Conservation (phyloP, 2,329 filamentous ascomycete species). For the Zasmidium angulare region DNA sequence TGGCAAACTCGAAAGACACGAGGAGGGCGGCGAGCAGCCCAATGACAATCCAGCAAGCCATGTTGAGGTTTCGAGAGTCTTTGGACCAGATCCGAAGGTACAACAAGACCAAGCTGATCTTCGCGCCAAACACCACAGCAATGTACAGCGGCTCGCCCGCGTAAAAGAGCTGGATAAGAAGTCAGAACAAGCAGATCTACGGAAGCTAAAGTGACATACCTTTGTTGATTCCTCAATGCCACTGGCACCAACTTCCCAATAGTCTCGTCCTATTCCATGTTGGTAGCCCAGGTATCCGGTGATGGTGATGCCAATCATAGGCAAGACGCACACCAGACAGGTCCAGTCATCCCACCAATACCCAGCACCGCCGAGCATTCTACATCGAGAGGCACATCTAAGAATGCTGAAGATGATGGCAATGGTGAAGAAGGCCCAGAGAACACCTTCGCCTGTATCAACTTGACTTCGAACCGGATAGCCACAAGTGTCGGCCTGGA, state of each 20-base stretch:
- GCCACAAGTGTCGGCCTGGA: constrained; percentile 8
- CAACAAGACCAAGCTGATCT: constrained; percentile 9
- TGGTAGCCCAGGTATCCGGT: constrained; percentile 1
- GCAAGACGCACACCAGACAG: not conserved
- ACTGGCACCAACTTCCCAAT: constrained; percentile 7
- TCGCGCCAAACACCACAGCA: constrained; percentile 5
- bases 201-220: not conserved
- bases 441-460: not conserved
- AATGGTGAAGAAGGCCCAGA: constrained; percentile 9
- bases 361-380: constrained; percentile 7
- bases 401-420: constrained; percentile 5
- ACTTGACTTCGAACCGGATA: constrained; percentile 1
- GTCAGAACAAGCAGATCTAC: not conserved
- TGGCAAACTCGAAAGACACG: not conserved
- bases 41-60: constrained; percentile 1
- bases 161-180: constrained; percentile 6
- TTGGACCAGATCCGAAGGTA: constrained; percentile 12
- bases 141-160: constrained; percentile 7
- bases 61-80: not conserved
- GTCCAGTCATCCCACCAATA: constrained; percentile 13
- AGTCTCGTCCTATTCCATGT: constrained; percentile 6
- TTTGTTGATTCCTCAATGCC: not conserved
- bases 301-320: constrained; percentile 7
- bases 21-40: not conserved
- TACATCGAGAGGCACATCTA: constrained; percentile 1